Conservation (phyloP, 2,329 filamentous ascomycete species). For the Stemphylium beticola region DNA sequence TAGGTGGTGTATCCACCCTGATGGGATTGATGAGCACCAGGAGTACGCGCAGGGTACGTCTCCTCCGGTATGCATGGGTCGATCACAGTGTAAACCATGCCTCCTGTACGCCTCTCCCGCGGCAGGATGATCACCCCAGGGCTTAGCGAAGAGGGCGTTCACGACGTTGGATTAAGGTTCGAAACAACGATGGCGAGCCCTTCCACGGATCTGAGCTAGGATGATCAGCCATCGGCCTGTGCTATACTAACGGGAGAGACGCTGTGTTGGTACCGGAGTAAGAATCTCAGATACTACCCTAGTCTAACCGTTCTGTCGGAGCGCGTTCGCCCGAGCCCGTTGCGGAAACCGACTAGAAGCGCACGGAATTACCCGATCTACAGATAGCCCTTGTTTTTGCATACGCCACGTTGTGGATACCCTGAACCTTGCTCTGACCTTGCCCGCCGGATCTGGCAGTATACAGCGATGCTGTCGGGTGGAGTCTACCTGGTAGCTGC, state of each 20-base stretch:
- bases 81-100: not conserved
- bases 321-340: slow-evolving; percentile 7
- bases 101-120: not conserved
- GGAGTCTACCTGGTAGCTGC: not conserved
- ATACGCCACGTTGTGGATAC: slow-evolving; percentile 7
- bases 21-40: not conserved
- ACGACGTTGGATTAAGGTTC: not conserved
- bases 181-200: not conserved
- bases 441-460: not conserved
- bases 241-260: slow-evolving; percentile 3
- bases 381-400: slow-evolving; percentile 6
- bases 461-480: not conserved
- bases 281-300: not conserved
- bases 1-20: not conserved
- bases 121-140: not conserved
- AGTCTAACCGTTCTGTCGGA: slow-evolving; percentile 8
- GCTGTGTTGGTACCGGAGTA: not conserved
- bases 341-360: slow-evolving; percentile 5
- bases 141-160: not conserved
- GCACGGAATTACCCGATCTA: slow-evolving; percentile 4
- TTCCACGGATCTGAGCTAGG: slow-evolving; percentile 3
- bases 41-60: not conserved
- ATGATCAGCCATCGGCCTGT: slow-evolving; percentile 6
- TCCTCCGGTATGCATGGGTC: not conserved
- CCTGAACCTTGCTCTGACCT: slow-evolving; percentile 5